Percentiles rank a stretch among this genome's conserved stretches.
Evolutionary conservation across 2,329 filamentous ascomycete genomes (phyloP).

Genomic region (Trichoderma breve): DNA sequence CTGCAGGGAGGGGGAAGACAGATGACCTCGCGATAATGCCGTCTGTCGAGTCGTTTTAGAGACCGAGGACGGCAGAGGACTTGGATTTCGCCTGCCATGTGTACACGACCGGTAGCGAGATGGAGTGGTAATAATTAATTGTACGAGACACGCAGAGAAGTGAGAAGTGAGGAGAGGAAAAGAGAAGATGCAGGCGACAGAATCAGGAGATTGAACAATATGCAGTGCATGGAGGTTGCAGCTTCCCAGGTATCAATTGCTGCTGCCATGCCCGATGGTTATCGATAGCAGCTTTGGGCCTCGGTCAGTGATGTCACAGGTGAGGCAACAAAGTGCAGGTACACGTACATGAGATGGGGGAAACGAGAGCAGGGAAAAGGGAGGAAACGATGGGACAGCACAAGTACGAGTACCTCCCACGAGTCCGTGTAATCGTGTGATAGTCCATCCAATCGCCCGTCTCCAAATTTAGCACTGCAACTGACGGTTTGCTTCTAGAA

Average conservation of each 20-base stretch:
- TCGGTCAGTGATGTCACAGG: neutral
- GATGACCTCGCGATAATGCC: conserved; percentile 16
- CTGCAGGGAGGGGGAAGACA: conserved; percentile 17
- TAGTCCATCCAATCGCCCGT: neutral
- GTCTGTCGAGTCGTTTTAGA: conserved; percentile 1
- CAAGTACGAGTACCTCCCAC: neutral
- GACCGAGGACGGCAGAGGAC: neutral
- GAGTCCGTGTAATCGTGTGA: neutral
- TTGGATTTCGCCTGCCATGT: neutral
- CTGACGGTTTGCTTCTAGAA: neutral
- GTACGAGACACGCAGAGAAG: neutral
- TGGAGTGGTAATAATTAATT: neutral
- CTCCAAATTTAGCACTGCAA: neutral
- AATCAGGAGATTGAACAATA: conserved; percentile 3
- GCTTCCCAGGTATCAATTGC: conserved; percentile 5
- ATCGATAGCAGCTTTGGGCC: neutral
- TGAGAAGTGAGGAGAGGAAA: neutral
- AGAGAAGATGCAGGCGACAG: neutral
- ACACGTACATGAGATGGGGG: neutral
- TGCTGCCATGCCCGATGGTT: conserved; percentile 11
- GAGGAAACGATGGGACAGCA: neutral
- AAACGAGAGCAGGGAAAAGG: neutral
- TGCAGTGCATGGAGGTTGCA: conserved; percentile 6
- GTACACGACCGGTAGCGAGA: neutral
- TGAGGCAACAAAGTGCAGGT: neutral